These are phyloP conservation scores for Claviceps paspali DNA, from an alignment of 2,329 filamentous ascomycete species.

Conservation along the genomic window DNA sequence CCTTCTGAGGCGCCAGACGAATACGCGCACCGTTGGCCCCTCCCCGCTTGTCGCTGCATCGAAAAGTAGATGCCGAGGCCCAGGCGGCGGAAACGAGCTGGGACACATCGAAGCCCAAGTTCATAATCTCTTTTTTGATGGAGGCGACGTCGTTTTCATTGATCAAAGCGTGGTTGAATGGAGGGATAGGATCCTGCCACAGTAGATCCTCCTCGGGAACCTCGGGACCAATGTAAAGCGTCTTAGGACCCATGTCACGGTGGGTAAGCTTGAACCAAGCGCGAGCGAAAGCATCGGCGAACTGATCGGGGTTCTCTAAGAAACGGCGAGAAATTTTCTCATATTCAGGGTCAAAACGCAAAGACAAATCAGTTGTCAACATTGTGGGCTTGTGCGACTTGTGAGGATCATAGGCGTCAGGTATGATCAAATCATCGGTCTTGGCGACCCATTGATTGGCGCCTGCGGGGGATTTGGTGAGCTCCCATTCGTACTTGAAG, in stretches of 20 bases:
- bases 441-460: slow-evolving; percentile 67
- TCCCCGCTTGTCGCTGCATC: slow-evolving; percentile 64
- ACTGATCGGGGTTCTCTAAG: slow-evolving; percentile 51
- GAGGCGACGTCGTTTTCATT: slow-evolving; percentile 45
- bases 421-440: slow-evolving; percentile 49
- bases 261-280: slow-evolving; percentile 78
- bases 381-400: slow-evolving; percentile 64
- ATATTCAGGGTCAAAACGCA: slow-evolving; percentile 56
- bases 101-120: slow-evolving; percentile 40
- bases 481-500: slow-evolving; percentile 66
- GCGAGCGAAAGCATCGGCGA: slow-evolving; percentile 52
- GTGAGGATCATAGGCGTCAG: slow-evolving; percentile 52
- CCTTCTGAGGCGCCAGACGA: slow-evolving; percentile 53
- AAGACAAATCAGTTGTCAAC: slow-evolving; percentile 60
- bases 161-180: slow-evolving; percentile 39
- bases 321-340: slow-evolving; percentile 62
- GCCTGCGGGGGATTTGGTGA: slow-evolving; percentile 59
- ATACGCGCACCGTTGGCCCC: slow-evolving; percentile 71
- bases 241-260: slow-evolving; percentile 59
- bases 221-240: slow-evolving; percentile 61
- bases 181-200: slow-evolving; percentile 63
- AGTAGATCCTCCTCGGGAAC: slow-evolving; percentile 51
- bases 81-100: slow-evolving; percentile 53
- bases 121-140: slow-evolving; percentile 55
- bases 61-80: slow-evolving; percentile 58